These are phyloP conservation scores for Euphorbia schlechtendalii DNA, from an alignment of 441 rosid genomes.

Conservation along the genomic window DNA sequence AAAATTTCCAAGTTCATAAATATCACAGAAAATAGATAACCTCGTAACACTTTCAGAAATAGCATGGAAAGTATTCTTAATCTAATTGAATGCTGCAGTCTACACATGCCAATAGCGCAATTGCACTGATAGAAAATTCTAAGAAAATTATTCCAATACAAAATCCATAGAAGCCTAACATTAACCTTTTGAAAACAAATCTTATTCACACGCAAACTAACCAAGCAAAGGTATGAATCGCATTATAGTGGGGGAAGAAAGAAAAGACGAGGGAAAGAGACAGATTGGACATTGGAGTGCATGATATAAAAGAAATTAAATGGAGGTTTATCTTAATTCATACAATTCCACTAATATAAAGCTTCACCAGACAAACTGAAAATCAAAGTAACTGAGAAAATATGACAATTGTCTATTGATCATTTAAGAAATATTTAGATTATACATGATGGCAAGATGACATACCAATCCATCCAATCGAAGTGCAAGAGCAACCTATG, in stretches of 20 bases:
- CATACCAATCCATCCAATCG: slow-evolving; percentile 90
- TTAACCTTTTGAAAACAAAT: neutral
- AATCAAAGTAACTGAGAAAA: neutral
- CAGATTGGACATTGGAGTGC: too few species aligned
- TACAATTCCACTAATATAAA: neutral
- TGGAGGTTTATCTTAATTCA: neutral
- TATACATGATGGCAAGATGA: slow-evolving; percentile 16
- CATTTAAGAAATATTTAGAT: neutral
- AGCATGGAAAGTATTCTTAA: neutral
- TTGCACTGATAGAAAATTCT: neutral
- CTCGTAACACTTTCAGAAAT: neutral
- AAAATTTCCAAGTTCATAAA: neutral
- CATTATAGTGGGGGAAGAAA: neutral
- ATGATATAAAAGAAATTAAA: too few species aligned
- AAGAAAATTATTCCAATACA: neutral
- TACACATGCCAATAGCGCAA: neutral
- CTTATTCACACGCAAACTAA: neutral
- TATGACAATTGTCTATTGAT: neutral
- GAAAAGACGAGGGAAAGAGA: neutral
- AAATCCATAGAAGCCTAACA: neutral
- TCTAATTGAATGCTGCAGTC: neutral
- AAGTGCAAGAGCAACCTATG: slow-evolving; percentile 92
- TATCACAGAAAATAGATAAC: neutral
- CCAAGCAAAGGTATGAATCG: neutral
- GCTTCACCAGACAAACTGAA: neutral